Evolutionary conservation across 2,329 filamentous ascomycete species (phyloP).

Genomic region (Aspergillus sp.): DNA sequence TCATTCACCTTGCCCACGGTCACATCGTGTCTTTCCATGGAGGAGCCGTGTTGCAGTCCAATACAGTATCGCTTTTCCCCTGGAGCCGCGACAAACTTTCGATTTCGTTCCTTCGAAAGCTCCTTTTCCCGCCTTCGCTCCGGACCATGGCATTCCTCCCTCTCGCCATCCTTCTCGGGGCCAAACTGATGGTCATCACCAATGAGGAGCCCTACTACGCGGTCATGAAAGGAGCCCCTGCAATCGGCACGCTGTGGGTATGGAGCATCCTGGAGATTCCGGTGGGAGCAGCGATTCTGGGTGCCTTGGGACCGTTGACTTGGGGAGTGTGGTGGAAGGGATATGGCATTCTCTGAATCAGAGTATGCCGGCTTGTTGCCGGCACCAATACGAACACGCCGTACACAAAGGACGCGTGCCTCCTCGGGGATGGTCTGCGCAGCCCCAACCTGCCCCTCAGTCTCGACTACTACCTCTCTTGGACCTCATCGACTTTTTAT

Average conservation of each 20-base stretch:
- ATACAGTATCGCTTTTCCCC: conserved; percentile 24
- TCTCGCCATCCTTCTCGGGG: conserved; percentile 52
- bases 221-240: conserved; percentile 89
- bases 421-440: no score
- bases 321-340: conserved; percentile 56
- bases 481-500: no score
- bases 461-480: no score
- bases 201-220: conserved; percentile 80
- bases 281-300: conserved; percentile 62
- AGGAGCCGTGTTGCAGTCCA: conserved; percentile 3
- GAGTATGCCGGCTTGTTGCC: not conserved
- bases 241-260: conserved; percentile 85
- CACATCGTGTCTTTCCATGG: conserved; percentile 38
- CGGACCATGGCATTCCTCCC: conserved; percentile 35
- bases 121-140: conserved; percentile 33
- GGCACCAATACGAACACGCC: not conserved
- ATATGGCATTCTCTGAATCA: conserved; percentile 43
- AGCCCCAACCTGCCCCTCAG: no score
- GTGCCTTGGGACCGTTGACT: conserved; percentile 49
- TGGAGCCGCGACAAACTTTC: conserved; percentile 25
- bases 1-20: conserved; percentile 47
- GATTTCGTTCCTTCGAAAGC: conserved; percentile 25
- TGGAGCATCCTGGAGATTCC: conserved; percentile 90
- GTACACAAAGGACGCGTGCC: no score
- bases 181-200: conserved; percentile 76